phyloP scores from a whole-genome alignment of 495 filamentous ascomycete species.

The Penicillium soppii region DNA sequence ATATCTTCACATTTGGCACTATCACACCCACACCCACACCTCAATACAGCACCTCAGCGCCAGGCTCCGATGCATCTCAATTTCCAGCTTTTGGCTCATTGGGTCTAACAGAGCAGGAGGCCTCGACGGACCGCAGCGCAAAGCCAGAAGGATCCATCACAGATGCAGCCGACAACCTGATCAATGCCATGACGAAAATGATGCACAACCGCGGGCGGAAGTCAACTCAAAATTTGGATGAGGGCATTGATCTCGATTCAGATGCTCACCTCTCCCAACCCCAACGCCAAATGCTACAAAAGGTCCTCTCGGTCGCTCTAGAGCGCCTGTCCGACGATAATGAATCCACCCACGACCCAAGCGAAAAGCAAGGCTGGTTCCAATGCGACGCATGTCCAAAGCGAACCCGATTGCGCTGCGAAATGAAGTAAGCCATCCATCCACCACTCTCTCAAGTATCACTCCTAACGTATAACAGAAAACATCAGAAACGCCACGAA shows the following conservation, averaged over 20 bases:
- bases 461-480: constrained; percentile 51
- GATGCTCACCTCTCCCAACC: constrained; percentile 26
- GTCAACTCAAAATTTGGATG: constrained; percentile 27
- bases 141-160: constrained; percentile 29
- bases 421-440: constrained; percentile 61
- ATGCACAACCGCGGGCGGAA: constrained; percentile 30
- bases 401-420: constrained; percentile 57
- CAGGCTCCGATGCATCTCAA: constrained; percentile 1
- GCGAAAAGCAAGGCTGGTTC: constrained; percentile 39
- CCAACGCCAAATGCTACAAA: constrained; percentile 38
- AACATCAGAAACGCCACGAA: constrained; percentile 84
- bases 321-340: constrained; percentile 29
- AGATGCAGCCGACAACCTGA: constrained; percentile 34
- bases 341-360: constrained; percentile 12
- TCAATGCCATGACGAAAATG: constrained; percentile 40
- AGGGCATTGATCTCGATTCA: constrained; percentile 21
- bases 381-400: constrained; percentile 57
- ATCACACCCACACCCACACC: constrained; percentile 1
- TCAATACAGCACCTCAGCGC: neutral
- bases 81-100: constrained; percentile 1
- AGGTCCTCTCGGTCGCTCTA: constrained; percentile 32
- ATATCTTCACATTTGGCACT: constrained; percentile 4
- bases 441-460: neutral
- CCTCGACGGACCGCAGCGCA: neutral
- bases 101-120: neutral